These are phyloP conservation scores for Colletotrichum eremochloae DNA, from an alignment of 2,329 filamentous ascomycete species.

Conservation along the genomic window DNA sequence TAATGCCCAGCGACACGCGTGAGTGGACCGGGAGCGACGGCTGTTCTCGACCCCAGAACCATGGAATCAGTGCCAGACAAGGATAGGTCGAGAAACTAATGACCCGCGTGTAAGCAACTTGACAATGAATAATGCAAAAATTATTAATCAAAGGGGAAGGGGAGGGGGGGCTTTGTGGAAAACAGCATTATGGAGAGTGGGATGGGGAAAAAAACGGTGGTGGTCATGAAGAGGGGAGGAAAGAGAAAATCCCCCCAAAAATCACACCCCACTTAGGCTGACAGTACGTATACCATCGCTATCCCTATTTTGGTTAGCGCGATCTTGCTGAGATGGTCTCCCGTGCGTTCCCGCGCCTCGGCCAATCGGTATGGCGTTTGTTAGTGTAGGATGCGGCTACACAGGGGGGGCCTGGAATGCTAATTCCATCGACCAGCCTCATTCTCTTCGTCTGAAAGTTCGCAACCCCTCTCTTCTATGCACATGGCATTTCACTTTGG, in stretches of 20 bases:
- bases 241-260: not conserved
- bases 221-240: not conserved
- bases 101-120: too few species aligned
- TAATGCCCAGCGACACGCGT: too few species aligned
- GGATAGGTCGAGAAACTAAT: not conserved
- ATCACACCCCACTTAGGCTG: not conserved
- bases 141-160: too few species aligned
- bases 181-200: not conserved
- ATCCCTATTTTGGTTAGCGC: not conserved
- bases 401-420: not conserved
- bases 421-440: slow-evolving; percentile 13
- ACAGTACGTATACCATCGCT: not conserved
- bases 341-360: not conserved
- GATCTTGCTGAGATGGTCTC: not conserved
- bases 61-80: not conserved
- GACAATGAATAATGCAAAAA: not conserved
- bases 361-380: not conserved
- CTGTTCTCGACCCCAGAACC: not conserved
- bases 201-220: not conserved
- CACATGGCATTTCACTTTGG: slow-evolving; percentile 24
- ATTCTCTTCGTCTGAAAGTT: not conserved
- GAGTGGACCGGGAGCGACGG: not conserved
- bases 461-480: not conserved
- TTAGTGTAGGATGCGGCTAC: not conserved
- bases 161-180: not conserved